Evolutionary conservation across 441 rosid species (phyloP).

Genomic region (Erysimum cheiri): DNA sequence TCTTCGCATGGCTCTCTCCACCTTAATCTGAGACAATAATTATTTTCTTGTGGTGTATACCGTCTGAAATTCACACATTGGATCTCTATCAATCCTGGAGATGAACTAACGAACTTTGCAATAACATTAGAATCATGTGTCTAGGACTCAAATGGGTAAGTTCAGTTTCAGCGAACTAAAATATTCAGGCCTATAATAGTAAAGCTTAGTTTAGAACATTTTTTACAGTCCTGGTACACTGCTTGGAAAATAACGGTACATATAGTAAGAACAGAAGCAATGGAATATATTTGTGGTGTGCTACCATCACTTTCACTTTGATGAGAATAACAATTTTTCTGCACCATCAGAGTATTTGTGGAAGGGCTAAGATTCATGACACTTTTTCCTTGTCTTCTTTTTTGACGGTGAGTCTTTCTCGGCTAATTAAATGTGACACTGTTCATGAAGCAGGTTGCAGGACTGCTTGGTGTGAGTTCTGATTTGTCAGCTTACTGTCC

Average conservation of each 20-base stretch:
- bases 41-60: not conserved
- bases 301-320: constrained; percentile 9
- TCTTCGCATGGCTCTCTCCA: not conserved
- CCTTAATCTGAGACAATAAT: not conserved
- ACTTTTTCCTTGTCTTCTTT: not conserved
- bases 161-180: constrained; percentile 19
- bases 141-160: constrained; percentile 11
- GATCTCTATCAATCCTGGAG: constrained; percentile 8
- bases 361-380: not conserved
- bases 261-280: not conserved
- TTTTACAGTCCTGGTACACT: not conserved
- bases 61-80: not conserved
- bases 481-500: constrained; percentile 63
- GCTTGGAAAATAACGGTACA: not conserved
- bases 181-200: constrained; percentile 13
- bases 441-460: constrained; percentile 61
- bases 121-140: constrained; percentile 24
- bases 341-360: constrained; percentile 6
- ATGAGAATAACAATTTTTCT: not conserved
- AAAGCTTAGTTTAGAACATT: not conserved
- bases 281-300: not conserved
- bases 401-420: not conserved
- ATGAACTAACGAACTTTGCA: constrained; percentile 16
- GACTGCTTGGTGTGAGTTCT: constrained; percentile 60
- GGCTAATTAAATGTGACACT: constrained; percentile 29